Base-by-base conservation (phyloP, 2,329 filamentous ascomycete species). In the Zasmidium citrigriseum region DNA sequence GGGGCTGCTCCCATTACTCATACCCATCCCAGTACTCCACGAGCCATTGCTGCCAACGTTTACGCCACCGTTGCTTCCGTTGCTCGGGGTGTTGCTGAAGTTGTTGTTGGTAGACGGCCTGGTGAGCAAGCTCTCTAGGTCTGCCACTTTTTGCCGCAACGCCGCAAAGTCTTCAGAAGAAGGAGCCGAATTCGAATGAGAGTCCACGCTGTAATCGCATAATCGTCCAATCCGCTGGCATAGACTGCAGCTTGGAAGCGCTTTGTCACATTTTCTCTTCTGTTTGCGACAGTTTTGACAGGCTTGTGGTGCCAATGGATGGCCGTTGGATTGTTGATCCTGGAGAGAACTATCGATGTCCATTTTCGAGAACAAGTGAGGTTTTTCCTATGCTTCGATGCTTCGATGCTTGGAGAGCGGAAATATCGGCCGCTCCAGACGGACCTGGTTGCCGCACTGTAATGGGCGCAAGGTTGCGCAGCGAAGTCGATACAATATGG, bases 191-290 rank as follows among this genome's bases (percentile, higher is more conserved):
- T 44, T 29, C 46, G 56, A 29, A 11, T 56, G 52, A 7, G 44
- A 46, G 2, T 67, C 64, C 18, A 59, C 57, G 46, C 29, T 61
- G 57, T 70, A 68, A 24, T 67, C 66, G 49, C 68, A 70, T n/a
- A 29, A 3, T 16, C 67, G 51, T 18, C 67, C 67, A 21, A 68
- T 66, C 0, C 67, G 53, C 16, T 54, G 34, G 67, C 82, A 84
- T 3, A 83, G 72, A 2, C 73, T 70, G 66, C 82, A 84, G 16
- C 70, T 66, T 14, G 82, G 82, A 1, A 83, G 63, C 3, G 63
- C 65, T 69, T 83, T 83, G 73, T 81, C 77, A 66, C 82, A 83
- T 72, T 77, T 80, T 46, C 81, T 73, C 70, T 83, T 84, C 67
- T 83, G 77, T 60, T 75, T 77, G 34, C 75, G 70, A 65, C 78